Evolutionary conservation across 1,284 basidiomycete genomes (phyloP).

Genomic region (Ganoderma leucocontextum): DNA sequence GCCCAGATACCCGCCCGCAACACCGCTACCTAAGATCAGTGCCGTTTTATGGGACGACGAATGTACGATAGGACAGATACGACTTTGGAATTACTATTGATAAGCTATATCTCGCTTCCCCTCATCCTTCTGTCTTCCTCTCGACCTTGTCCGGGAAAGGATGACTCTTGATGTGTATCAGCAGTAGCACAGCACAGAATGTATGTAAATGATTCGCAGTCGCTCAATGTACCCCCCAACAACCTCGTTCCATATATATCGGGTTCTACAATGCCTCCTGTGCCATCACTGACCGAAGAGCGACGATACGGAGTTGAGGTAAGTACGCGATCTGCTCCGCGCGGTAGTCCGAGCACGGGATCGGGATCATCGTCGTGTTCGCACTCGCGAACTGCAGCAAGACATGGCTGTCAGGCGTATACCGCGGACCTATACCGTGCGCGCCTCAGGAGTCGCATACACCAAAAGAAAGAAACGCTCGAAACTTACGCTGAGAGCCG

Average conservation of each 20-base stretch:
- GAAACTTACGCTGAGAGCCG: no score
- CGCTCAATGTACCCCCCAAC: no score
- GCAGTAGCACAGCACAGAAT: not conserved
- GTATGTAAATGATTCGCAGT: not conserved
- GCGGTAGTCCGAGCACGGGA: not conserved
- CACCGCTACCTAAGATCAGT: not conserved
- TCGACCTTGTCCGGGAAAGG: no score
- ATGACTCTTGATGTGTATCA: not conserved
- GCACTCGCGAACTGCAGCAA: not conserved
- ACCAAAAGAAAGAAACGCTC: no score
- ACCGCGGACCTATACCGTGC: not conserved
- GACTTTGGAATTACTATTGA: no score
- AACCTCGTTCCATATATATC: no score
- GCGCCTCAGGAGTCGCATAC: no score
- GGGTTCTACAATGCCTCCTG: no score
- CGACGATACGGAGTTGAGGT: not conserved
- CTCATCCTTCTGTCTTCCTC: no score
- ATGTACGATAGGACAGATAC: not conserved
- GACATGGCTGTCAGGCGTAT: not conserved
- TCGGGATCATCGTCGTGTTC: not conserved
- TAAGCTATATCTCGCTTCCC: no score
- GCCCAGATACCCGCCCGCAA: conserved; percentile 35
- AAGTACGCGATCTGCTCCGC: not conserved
- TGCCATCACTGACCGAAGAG: not conserved
- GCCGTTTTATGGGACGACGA: not conserved